A percentile compares a stretch with the other conserved stretches of the same genome.
Evolutionary conservation across 169 alveolate genomes (phyloP).

Genomic region (Eimeria praecox): DNA sequence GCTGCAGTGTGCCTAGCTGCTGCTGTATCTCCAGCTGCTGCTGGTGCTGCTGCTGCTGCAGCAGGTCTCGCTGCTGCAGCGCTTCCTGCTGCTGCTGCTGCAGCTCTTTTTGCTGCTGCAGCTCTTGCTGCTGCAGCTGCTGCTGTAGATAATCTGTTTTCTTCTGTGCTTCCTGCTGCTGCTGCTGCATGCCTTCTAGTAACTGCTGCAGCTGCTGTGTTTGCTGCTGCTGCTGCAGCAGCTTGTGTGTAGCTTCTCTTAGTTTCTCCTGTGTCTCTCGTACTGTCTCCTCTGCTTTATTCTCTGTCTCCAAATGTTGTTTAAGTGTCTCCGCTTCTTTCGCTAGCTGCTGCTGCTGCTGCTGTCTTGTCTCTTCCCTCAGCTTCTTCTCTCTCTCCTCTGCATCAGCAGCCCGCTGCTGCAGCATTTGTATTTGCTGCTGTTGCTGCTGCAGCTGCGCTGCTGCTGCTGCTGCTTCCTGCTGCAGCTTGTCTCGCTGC

Average conservation of each 20-base stretch:
- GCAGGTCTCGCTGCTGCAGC: no score
- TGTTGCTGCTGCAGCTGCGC: conserved; percentile 38
- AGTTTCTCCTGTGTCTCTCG: neutral
- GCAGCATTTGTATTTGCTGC: no score
- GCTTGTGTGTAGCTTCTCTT: neutral
- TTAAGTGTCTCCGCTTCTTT: no score
- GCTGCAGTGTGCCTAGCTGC: neutral
- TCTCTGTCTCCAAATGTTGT: neutral
- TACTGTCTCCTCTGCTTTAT: neutral
- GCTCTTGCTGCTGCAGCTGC: neutral
- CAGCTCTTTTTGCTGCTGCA: neutral
- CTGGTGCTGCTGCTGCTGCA: no score
- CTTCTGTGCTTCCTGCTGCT: neutral
- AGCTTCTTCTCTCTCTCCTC: neutral
- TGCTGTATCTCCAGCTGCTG: no score
- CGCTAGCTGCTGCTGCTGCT: no score
- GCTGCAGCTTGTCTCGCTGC: conserved; percentile 27
- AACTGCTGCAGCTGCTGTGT: no score
- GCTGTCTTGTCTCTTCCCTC: neutral
- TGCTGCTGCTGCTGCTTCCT: conserved; percentile 12
- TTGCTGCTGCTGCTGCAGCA: no score
- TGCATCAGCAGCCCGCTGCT: neutral
- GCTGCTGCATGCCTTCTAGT: no score
- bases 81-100: no score
- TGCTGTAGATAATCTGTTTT: neutral